Evolutionary conservation across 1,284 basidiomycete genomes (phyloP), one percentile per base, ranked within the genome.

Genomic region (Tylopilus sp.): DNA sequence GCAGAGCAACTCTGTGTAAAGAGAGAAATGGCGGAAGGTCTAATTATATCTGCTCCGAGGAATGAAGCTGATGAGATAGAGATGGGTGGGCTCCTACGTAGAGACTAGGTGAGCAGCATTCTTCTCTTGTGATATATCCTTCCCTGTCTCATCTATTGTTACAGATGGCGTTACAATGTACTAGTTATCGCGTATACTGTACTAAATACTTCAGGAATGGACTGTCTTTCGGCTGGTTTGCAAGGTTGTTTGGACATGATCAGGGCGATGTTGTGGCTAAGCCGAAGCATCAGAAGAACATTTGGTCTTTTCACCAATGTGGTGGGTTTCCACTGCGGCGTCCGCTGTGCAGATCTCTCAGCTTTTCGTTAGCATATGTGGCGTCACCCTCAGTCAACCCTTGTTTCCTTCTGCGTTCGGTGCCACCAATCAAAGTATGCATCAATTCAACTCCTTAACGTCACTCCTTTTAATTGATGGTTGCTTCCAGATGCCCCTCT

Each of bases 1-100:
- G 89, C 91, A 2, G 95, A 99, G 66, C 91, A 96, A 60, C 73
- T 94, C 12, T 97, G 95, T 65, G 91, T 98, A 38, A 85, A 83
- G 64, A 73, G 95, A 42, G 95, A 99, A 71, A 93, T 99, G 91
- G 73, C 73, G 24, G 89, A 94, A 60, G 93, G 92, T 2, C 71
- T 96, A 50, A 78, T 77, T 40, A 77, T 86, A 31, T 71, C 70
- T 44, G 66, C 76, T 44, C 64, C 67, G 17, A 66, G 67, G 48
- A 60, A 73, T 12, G 73, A 73, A 24, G 60, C 62, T 31, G 72
- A 76, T 43, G 72, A 76, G 34, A 74, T 87, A 71, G 85, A 88
- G 66, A 75, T 88, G 76, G 82, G 80, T 20, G 71, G 68, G 39
- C 62, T 82, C 38, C 67, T 74, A 36, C 63, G 73, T 55, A 71